Conservation (phyloP, 768 basidiomycete genomes). For the Agaricus subrufescens region DNA sequence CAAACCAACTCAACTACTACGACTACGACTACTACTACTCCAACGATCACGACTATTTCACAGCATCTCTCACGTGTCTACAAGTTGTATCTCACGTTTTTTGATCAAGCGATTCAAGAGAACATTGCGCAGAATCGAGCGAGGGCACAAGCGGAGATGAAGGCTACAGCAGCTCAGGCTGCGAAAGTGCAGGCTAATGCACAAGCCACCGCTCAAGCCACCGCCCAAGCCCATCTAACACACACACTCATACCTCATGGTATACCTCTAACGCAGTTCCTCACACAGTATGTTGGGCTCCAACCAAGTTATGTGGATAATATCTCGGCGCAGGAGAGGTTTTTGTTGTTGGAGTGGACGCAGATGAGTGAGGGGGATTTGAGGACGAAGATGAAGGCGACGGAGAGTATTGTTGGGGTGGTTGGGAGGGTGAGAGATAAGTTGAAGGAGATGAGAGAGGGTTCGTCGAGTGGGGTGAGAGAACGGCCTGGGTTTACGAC, state of each 20-base stretch:
- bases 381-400: not conserved
- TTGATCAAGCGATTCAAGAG: conserved; percentile 7
- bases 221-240: not conserved
- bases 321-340: not conserved
- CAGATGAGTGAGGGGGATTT: conserved; percentile 5
- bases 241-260: conserved; percentile 7
- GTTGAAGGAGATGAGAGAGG: conserved; percentile 10
- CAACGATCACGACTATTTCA: not conserved
- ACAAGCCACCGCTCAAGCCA: not conserved
- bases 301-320: not conserved
- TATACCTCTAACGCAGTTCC: conserved; percentile 5
- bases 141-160: conserved; percentile 5
- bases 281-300: conserved; percentile 4
- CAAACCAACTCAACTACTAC: too few species aligned
- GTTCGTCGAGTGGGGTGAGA: not conserved
- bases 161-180: not conserved
- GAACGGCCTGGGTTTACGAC: conserved; percentile 7
- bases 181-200: not conserved
- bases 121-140: conserved; percentile 8
- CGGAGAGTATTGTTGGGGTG: not conserved
- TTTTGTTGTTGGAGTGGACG: conserved; percentile 6
- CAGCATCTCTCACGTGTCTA: conserved; percentile 6
- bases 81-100: conserved; percentile 8
- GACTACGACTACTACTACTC: too few species aligned
- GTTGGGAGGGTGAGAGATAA: conserved; percentile 3